A percentile compares a stretch with the other conserved stretches of the same genome.
phyloP scores from a whole-genome alignment of 2,329 filamentous ascomycete species.

The Pseudogymnoascus sp. region DNA sequence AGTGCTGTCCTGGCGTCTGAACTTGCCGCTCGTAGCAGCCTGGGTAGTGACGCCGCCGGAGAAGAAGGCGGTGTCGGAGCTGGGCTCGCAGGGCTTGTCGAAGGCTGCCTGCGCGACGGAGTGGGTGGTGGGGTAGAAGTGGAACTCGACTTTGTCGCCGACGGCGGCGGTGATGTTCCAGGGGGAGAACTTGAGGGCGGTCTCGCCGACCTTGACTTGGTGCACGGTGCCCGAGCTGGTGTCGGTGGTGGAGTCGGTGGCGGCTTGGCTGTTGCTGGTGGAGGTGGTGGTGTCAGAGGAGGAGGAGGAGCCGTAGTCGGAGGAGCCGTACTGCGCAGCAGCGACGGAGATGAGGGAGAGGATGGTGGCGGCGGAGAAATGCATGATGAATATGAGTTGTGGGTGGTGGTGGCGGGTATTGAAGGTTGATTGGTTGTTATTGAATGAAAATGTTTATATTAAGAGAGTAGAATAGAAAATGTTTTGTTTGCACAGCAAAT shows the following conservation, averaged over 20 bases:
- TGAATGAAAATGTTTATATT: background rate
- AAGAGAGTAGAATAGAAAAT: background rate
- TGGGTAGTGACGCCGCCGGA: slow-evolving; percentile 18
- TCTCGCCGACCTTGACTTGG: slow-evolving; percentile 72
- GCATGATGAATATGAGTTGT: background rate
- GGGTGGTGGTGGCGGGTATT: background rate
- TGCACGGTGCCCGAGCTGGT: background rate
- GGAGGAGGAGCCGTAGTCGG: background rate
- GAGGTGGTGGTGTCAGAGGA: background rate
- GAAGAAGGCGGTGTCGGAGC: slow-evolving; percentile 22
- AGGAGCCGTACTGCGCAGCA: slow-evolving; percentile 8
- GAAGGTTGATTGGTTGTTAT: background rate
- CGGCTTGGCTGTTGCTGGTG: slow-evolving; percentile 3
- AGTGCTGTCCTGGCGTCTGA: slow-evolving; percentile 18
- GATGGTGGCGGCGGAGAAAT: background rate
- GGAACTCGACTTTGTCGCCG: slow-evolving; percentile 28
- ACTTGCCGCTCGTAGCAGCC: slow-evolving; percentile 13
- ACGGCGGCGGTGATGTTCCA: slow-evolving; percentile 28
- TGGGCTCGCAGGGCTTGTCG: slow-evolving; percentile 27
- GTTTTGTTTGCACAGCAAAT: slow-evolving; percentile 5
- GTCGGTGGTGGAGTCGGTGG: background rate
- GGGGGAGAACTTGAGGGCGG: slow-evolving; percentile 76
- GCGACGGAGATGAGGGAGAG: background rate
- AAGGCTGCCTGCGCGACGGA: slow-evolving; percentile 35
- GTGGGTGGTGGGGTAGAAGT: slow-evolving; percentile 37